phyloP scores from a whole-genome alignment of 164 flowering plant species.

The Macadamia integrifolia region DNA sequence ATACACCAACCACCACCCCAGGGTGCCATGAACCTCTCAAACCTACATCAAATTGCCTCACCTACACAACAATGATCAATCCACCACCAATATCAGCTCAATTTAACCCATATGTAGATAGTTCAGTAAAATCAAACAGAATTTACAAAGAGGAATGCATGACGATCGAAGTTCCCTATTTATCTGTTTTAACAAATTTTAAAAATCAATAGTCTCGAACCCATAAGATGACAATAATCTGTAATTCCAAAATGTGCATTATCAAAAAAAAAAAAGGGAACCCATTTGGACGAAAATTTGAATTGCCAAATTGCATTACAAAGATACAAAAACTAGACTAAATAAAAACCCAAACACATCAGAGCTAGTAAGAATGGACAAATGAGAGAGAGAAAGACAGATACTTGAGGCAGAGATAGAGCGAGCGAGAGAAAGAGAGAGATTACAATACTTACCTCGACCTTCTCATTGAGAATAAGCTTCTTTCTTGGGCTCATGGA shows the following conservation, averaged over 20 bases:
- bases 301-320: not conserved
- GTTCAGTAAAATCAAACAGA: not conserved
- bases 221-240: not conserved
- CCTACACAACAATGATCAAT: conserved; percentile 12
- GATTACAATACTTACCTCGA: conserved; percentile 11
- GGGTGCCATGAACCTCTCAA: conserved; percentile 30
- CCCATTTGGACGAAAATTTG: not conserved
- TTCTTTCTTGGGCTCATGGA: conserved; percentile 11
- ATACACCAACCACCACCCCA: conserved; percentile 25
- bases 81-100: not conserved
- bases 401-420: not conserved
- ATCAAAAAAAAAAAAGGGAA: not conserved
- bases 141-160: too few species aligned
- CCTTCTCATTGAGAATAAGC: conserved; percentile 18
- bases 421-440: not conserved
- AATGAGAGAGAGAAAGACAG: not conserved
- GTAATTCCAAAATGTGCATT: not conserved
- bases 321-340: not conserved
- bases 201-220: too few species aligned
- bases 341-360: not conserved
- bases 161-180: too few species aligned
- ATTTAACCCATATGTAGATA: not conserved
- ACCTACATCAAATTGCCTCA: conserved; percentile 33
- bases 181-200: too few species aligned
- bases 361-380: not conserved